Percentiles rank a stretch among this genome's conserved stretches.
Conservation (phyloP, 768 basidiomycete genomes). For the Russula compacta region DNA sequence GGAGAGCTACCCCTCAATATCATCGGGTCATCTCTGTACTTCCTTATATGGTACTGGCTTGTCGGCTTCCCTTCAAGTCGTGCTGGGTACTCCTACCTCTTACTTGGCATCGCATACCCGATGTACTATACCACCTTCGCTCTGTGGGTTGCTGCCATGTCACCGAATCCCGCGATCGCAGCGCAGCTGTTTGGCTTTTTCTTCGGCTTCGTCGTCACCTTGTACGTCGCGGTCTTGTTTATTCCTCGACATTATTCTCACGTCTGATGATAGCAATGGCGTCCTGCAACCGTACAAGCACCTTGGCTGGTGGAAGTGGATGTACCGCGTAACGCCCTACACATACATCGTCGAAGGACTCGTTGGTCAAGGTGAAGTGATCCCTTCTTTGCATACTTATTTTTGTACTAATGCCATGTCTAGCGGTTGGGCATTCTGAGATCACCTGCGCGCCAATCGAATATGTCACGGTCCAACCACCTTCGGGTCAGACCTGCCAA, state of each 20-base stretch:
- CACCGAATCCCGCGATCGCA: slow-evolving; percentile 35
- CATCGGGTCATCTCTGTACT: slow-evolving; percentile 32
- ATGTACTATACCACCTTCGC: slow-evolving; percentile 38
- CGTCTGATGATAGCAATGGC: slow-evolving; percentile 30
- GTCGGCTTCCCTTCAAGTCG: slow-evolving; percentile 33
- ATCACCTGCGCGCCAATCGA: slow-evolving; percentile 56
- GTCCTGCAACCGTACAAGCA: slow-evolving; percentile 38
- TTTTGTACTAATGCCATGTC: neutral
- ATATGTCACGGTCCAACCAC: slow-evolving; percentile 44
- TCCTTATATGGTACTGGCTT: slow-evolving; percentile 42
- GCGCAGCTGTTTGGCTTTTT: slow-evolving; percentile 31
- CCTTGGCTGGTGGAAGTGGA: slow-evolving; percentile 39
- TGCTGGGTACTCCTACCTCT: slow-evolving; percentile 34
- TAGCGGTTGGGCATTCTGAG: slow-evolving; percentile 41
- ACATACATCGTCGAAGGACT: slow-evolving; percentile 34
- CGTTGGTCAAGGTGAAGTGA: slow-evolving; percentile 36
- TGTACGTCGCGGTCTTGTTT: slow-evolving; percentile 26
- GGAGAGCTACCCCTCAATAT: slow-evolving; percentile 40
- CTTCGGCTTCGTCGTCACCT: slow-evolving; percentile 35
- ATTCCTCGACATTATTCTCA: neutral
- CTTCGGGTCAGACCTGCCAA: slow-evolving; percentile 38
- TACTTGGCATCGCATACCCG: slow-evolving; percentile 32
- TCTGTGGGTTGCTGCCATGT: slow-evolving; percentile 34
- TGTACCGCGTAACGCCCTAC: slow-evolving; percentile 30
- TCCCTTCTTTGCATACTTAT: neutral